Conservation (phyloP, 179 eudicot genomes). For the Drosera spatulata region DNA sequence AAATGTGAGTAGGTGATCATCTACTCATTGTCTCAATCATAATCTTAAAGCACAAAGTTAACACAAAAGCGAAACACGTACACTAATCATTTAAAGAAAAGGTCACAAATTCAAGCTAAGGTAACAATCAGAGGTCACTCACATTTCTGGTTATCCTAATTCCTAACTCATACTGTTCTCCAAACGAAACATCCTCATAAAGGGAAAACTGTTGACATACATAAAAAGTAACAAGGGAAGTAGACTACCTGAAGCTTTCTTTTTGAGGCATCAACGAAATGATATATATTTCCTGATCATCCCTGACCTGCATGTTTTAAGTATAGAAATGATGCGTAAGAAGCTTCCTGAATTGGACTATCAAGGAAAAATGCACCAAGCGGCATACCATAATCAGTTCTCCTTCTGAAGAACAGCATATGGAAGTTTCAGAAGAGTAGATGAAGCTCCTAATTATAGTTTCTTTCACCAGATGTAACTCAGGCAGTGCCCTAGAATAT, state of each 20-base stretch:
- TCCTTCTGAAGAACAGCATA: constrained; percentile 65
- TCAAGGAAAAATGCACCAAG: neutral
- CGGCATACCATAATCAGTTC: constrained; percentile 54
- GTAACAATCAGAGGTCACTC: too few species aligned
- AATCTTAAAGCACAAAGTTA: neutral
- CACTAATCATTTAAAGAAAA: neutral
- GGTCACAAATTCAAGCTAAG: neutral
- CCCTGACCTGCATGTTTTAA: constrained; percentile 41
- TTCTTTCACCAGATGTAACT: constrained; percentile 68
- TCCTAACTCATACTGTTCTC: too few species aligned
- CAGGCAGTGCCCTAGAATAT: constrained; percentile 72
- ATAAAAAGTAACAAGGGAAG: neutral
- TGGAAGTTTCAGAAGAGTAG: constrained; percentile 30
- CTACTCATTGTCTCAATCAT: neutral
- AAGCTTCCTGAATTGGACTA: neutral
- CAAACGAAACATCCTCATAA: too few species aligned
- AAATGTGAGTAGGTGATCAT: neutral
- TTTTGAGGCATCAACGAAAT: constrained; percentile 51
- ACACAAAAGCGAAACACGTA: neutral
- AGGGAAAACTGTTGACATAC: neutral
- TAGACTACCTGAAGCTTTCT: constrained; percentile 43
- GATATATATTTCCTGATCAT: constrained; percentile 64
- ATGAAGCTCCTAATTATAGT: constrained; percentile 57
- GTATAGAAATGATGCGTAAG: neutral
- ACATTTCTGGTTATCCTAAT: too few species aligned